These are phyloP conservation scores for Stentor coeruleus DNA, from an alignment of 73 alveolate species.

Conservation along the genomic window DNA sequence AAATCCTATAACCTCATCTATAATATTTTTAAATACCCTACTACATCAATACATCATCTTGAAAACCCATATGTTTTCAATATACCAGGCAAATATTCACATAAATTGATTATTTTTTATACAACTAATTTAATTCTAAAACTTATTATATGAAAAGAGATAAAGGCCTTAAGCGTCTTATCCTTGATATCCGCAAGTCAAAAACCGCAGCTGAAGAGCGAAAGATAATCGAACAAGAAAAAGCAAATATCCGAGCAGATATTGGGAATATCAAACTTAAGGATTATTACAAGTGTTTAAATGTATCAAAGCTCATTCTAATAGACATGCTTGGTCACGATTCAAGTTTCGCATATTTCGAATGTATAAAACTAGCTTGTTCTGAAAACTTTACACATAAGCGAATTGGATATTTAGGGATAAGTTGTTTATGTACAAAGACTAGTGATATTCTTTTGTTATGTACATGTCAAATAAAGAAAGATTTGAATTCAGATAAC, in stretches of 20 bases:
- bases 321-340: conserved; percentile 18
- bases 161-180: neutral
- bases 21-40: too few relatives aligned
- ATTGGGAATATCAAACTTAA: neutral
- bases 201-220: conserved; percentile 26
- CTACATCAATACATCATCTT: too few relatives aligned
- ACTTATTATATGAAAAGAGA: neutral
- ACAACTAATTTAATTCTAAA: too few relatives aligned
- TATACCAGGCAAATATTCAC: too few relatives aligned
- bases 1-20: too few relatives aligned
- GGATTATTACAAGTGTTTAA: neutral
- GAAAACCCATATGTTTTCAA: too few relatives aligned
- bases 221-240: neutral
- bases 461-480: neutral
- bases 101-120: too few relatives aligned
- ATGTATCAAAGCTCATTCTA: neutral
- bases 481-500: neutral
- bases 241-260: neutral
- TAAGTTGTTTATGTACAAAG: neutral
- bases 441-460: neutral
- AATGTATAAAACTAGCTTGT: neutral
- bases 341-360: neutral
- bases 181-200: conserved; percentile 6
- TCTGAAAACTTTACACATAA: neutral
- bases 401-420: conserved; percentile 18